Percentiles rank a stretch among this genome's conserved stretches.
phyloP scores from a whole-genome alignment of 495 filamentous ascomycete genomes.

The Tuber aestivum region DNA sequence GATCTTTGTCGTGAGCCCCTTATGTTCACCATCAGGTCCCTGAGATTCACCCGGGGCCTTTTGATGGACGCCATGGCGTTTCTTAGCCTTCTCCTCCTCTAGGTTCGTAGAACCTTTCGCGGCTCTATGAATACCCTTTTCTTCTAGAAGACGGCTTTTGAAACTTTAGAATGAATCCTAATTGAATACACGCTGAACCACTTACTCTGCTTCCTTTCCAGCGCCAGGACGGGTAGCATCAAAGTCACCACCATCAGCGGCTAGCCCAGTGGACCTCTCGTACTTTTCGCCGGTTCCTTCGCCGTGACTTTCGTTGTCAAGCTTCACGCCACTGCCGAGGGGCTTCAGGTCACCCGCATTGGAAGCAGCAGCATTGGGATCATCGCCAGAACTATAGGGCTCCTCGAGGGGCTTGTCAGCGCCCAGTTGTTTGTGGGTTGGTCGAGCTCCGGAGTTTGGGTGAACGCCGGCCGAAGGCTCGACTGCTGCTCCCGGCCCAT shows the following conservation, averaged over 20 bases:
- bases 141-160: slow-evolving; percentile 32
- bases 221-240: slow-evolving; percentile 58
- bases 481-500: slow-evolving; percentile 20
- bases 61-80: background rate
- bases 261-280: slow-evolving; percentile 52
- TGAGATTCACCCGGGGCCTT: background rate
- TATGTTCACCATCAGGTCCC: slow-evolving; percentile 12
- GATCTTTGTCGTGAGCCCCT: slow-evolving; percentile 27
- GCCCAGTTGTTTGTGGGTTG: slow-evolving; percentile 44
- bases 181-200: slow-evolving; percentile 15
- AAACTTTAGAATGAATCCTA: slow-evolving; percentile 10
- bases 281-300: slow-evolving; percentile 53
- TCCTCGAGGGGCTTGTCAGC: slow-evolving; percentile 41
- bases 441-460: slow-evolving; percentile 16
- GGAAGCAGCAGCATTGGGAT: slow-evolving; percentile 10
- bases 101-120: background rate
- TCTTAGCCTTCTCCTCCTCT: slow-evolving; percentile 4
- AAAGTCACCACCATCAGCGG: slow-evolving; percentile 55
- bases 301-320: slow-evolving; percentile 27
- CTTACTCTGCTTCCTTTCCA: slow-evolving; percentile 61
- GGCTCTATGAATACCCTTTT: slow-evolving; percentile 36
- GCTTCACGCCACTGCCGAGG: slow-evolving; percentile 21
- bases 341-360: slow-evolving; percentile 24
- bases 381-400: slow-evolving; percentile 23
- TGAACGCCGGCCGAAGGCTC: slow-evolving; percentile 14